phyloP scores from a whole-genome alignment of 2,329 filamentous ascomycete species.

The Nemania sp. region DNA sequence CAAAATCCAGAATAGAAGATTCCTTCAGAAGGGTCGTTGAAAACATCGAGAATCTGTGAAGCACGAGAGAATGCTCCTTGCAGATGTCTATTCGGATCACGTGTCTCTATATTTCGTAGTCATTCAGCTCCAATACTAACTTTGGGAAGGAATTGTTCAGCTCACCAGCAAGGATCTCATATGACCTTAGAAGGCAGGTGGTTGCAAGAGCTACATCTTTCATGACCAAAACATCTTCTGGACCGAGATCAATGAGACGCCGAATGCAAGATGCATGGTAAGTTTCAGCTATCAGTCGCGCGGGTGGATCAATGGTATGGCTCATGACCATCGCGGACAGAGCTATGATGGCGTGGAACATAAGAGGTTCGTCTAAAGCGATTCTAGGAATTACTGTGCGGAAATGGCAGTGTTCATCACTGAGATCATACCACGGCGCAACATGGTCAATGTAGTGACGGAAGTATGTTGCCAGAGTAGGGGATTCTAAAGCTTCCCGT shows the following conservation, averaged over 20 bases:
- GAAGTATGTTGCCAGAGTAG: slow-evolving; percentile 43
- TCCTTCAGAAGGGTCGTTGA: slow-evolving; percentile 29
- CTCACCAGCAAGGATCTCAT: slow-evolving; percentile 51
- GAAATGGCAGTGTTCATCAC: slow-evolving; percentile 44
- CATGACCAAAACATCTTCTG: slow-evolving; percentile 36
- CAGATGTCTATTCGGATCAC: slow-evolving; percentile 49
- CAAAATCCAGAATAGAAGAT: slow-evolving; percentile 50
- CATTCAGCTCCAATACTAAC: neutral
- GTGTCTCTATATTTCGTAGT: slow-evolving; percentile 36
- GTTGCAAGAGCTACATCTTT: slow-evolving; percentile 49
- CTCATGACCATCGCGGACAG: slow-evolving; percentile 48
- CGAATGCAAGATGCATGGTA: slow-evolving; percentile 48
- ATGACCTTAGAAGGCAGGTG: slow-evolving; percentile 52
- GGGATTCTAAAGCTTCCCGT: slow-evolving; percentile 36
- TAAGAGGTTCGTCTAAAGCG: slow-evolving; percentile 45
- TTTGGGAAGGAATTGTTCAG: neutral
- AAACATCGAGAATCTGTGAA: slow-evolving; percentile 33
- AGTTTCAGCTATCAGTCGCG: slow-evolving; percentile 39
- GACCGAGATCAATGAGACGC: slow-evolving; percentile 44
- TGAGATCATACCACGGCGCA: slow-evolving; percentile 53
- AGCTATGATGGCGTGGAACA: slow-evolving; percentile 50
- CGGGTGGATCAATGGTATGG: slow-evolving; percentile 37
- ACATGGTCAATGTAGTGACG: slow-evolving; percentile 45
- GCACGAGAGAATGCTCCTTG: slow-evolving; percentile 51
- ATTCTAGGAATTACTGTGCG: slow-evolving; percentile 40